Evolutionary conservation across 1,139 yeast species (phyloP).

Genomic region (Hemisphaericaspora lyxosophila): DNA sequence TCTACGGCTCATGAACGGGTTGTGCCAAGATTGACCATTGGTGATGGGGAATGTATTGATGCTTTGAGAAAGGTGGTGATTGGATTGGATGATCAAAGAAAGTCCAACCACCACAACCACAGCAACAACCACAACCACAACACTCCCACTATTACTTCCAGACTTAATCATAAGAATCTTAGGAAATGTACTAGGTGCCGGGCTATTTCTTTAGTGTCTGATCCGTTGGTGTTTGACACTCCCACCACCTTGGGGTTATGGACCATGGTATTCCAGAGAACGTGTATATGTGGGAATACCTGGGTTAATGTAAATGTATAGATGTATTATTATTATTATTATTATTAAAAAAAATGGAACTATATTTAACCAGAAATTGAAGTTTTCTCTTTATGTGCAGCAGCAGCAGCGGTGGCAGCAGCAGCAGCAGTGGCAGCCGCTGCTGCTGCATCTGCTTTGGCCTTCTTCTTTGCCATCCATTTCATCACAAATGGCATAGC

Average conservation of each 20-base stretch:
- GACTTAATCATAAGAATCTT: constrained; percentile 14
- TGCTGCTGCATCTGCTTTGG: constrained; percentile 15
- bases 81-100: constrained; percentile 45
- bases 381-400: background rate
- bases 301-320: constrained; percentile 47
- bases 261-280: constrained; percentile 73
- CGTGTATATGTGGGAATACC: constrained; percentile 78
- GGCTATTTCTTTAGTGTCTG: constrained; percentile 53
- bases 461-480: constrained; percentile 19
- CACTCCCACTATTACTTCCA: constrained; percentile 1
- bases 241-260: constrained; percentile 51
- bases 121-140: constrained; percentile 18
- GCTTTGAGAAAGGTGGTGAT: constrained; percentile 1
- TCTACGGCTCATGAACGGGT: constrained; percentile 11
- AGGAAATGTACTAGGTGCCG: constrained; percentile 72
- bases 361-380: too few species aligned
- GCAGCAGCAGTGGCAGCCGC: constrained; percentile 7
- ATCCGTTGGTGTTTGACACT: constrained; percentile 41
- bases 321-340: background rate
- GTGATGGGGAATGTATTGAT: constrained; percentile 18
- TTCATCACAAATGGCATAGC: constrained; percentile 42
- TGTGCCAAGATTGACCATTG: constrained; percentile 21
- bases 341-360: too few species aligned
- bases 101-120: too few species aligned
- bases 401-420: background rate